phyloP scores from a whole-genome alignment of 2,329 filamentous ascomycete genomes.

The Alternaria hordeiaustralica region DNA sequence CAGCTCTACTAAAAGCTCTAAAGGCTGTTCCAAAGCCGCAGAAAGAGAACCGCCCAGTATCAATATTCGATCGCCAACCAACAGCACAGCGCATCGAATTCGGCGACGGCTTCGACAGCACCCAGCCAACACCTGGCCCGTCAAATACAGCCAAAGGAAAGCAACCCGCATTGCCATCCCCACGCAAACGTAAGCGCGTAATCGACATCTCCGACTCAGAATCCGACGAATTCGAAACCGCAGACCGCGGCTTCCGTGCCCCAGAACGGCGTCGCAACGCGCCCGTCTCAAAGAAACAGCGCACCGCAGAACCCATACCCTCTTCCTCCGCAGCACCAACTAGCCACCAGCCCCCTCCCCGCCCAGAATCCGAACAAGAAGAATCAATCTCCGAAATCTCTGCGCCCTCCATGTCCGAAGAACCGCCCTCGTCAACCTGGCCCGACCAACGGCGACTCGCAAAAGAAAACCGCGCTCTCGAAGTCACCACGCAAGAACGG shows the following conservation, averaged over 20 bases:
- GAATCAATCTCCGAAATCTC: conserved; percentile 32
- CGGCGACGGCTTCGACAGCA: conserved; percentile 45
- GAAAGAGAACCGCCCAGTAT: conserved; percentile 44
- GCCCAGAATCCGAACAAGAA: conserved; percentile 15
- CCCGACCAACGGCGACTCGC: conserved; percentile 25
- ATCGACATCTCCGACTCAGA: conserved; percentile 36
- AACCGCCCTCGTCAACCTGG: conserved; percentile 26
- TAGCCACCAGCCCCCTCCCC: conserved; percentile 36
- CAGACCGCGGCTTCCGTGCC: conserved; percentile 44
- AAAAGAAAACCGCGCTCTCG: conserved; percentile 17
- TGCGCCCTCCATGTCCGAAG: conserved; percentile 36
- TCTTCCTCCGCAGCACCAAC: conserved; percentile 31
- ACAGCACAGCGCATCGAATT: conserved; percentile 49
- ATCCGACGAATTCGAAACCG: conserved; percentile 55
- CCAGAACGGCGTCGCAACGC: conserved; percentile 47
- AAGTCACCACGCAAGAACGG: neutral
- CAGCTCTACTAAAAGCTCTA: conserved; percentile 26
- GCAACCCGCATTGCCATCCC: conserved; percentile 31
- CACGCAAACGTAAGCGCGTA: conserved; percentile 33
- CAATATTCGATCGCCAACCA: conserved; percentile 51
- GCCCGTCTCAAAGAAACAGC: conserved; percentile 36
- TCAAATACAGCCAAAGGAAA: conserved; percentile 35
- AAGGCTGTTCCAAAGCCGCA: conserved; percentile 27
- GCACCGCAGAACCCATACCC: conserved; percentile 18
- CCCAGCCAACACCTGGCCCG: conserved; percentile 31